Percentiles rank a stretch among this genome's conserved stretches.
phyloP scores from a whole-genome alignment of 208 protist species.

The Trypanosoma rangeli region DNA sequence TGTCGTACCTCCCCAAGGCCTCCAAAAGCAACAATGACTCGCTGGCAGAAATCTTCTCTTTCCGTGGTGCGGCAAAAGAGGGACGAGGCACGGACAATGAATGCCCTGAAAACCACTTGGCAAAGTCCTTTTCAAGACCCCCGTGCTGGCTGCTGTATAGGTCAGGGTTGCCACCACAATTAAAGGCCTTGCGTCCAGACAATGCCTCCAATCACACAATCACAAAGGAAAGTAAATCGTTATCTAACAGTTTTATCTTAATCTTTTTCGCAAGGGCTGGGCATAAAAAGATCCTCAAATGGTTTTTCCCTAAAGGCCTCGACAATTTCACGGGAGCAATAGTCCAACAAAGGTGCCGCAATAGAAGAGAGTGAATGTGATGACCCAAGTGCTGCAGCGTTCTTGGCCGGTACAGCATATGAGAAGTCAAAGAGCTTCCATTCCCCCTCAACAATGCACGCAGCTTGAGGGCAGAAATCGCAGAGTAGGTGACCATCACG shows the following conservation, averaged over 20 bases:
- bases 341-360: constrained; percentile 53
- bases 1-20: too few relatives aligned
- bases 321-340: constrained; percentile 46
- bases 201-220: constrained; percentile 45
- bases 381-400: constrained; percentile 7
- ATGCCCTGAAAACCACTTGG: constrained; percentile 38
- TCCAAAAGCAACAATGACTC: too few relatives aligned
- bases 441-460: constrained; percentile 43
- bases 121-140: constrained; percentile 28
- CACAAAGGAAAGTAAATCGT: constrained; percentile 58
- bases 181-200: constrained; percentile 31
- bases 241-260: constrained; percentile 37
- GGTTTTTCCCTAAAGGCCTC: constrained; percentile 7
- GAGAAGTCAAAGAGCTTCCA: constrained; percentile 63
- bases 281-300: constrained; percentile 16
- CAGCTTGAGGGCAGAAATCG: constrained; percentile 46
- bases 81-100: too few relatives aligned
- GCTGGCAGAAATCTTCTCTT: too few relatives aligned
- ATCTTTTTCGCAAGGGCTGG: neutral
- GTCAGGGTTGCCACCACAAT: constrained; percentile 29
- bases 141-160: constrained; percentile 30
- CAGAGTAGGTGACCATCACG: constrained; percentile 44
- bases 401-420: constrained; percentile 28
- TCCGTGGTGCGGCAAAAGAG: too few relatives aligned
- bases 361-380: constrained; percentile 29